Conservation (phyloP, 1,284 basidiomycete genomes). For the Schizophyllum amplum region DNA sequence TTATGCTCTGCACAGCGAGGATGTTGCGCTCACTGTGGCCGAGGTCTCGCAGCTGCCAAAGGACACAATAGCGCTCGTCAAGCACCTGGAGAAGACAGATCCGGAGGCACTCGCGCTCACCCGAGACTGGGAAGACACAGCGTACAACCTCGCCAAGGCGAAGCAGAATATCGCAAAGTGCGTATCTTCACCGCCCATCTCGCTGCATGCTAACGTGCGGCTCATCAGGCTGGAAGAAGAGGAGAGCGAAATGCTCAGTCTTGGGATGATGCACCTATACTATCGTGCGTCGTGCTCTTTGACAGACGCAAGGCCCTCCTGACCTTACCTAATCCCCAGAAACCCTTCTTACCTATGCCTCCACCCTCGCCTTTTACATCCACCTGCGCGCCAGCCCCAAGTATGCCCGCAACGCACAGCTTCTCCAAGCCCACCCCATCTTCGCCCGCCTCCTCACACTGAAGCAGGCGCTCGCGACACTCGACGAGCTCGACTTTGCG, state of each 20-base stretch:
- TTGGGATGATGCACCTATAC: conserved; percentile 68
- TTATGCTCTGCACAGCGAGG: conserved; percentile 5
- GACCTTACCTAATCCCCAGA: conserved; percentile 38
- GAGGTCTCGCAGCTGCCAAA: conserved; percentile 30
- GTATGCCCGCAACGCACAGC: conserved; percentile 53
- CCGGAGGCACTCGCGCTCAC: conserved; percentile 75
- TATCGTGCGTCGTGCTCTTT: conserved; percentile 50
- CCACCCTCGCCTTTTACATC: conserved; percentile 89
- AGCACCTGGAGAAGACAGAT: conserved; percentile 71
- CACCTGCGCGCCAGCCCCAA: conserved; percentile 70
- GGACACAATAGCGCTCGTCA: conserved; percentile 59
- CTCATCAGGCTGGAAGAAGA: conserved; percentile 37
- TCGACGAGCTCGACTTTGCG: conserved; percentile 78
- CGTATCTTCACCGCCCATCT: conserved; percentile 16
- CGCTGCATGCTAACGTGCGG: conserved; percentile 1
- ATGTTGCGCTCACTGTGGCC: conserved; percentile 24
- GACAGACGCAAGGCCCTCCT: background rate
- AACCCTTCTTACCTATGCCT: conserved; percentile 83
- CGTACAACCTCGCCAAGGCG: conserved; percentile 43
- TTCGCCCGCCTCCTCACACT: conserved; percentile 77
- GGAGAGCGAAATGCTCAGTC: conserved; percentile 38
- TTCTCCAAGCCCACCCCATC: conserved; percentile 71
- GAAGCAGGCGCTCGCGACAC: conserved; percentile 74
- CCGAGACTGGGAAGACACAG: conserved; percentile 69
- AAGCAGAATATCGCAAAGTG: conserved; percentile 51